A percentile compares a stretch with the other conserved stretches of the same genome.
Evolutionary conservation across 441 rosid species (phyloP).

Genomic region (Croton setiger): DNA sequence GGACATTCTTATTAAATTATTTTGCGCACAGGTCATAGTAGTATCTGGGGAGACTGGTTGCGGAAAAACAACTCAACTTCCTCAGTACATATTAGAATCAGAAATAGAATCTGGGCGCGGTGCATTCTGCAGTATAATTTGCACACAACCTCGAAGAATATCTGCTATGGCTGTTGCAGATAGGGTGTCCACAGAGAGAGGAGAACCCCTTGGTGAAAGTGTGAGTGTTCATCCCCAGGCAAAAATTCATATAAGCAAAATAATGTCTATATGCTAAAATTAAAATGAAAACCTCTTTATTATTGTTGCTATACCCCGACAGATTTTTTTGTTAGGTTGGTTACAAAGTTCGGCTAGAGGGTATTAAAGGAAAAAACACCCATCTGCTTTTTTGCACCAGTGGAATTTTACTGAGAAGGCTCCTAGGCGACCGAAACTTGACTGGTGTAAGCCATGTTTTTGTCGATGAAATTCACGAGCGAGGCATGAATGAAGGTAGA

Average conservation of each 20-base stretch:
- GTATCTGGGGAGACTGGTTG: slow-evolving; percentile 99
- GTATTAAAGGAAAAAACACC: slow-evolving; percentile 92
- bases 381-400: slow-evolving; percentile 98
- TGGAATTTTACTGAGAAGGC: slow-evolving; percentile 89
- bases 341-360: slow-evolving; percentile 97
- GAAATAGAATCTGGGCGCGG: slow-evolving; percentile 99
- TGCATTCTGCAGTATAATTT: slow-evolving; percentile 91
- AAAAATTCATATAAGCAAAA: slow-evolving; percentile 10
- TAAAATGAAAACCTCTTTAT: slow-evolving; percentile 35
- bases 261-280: slow-evolving; percentile 2
- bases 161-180: slow-evolving; percentile 99
- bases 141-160: slow-evolving; percentile 98
- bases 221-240: slow-evolving; percentile 45
- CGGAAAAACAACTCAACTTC: slow-evolving; percentile 99
- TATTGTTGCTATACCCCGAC: slow-evolving; percentile 50
- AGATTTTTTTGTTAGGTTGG: slow-evolving; percentile 87
- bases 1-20: slow-evolving; percentile 8
- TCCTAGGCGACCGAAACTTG: slow-evolving; percentile 87
- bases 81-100: slow-evolving; percentile 91
- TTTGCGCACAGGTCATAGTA: slow-evolving; percentile 66
- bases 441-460: slow-evolving; percentile 93
- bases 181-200: slow-evolving; percentile 94
- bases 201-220: slow-evolving; percentile 97
- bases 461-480: slow-evolving; percentile 98
- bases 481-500: slow-evolving; percentile 99